Percentiles rank a stretch among this genome's conserved stretches.
Conservation (phyloP, 768 basidiomycete genomes). For the Sarcodon sp. region DNA sequence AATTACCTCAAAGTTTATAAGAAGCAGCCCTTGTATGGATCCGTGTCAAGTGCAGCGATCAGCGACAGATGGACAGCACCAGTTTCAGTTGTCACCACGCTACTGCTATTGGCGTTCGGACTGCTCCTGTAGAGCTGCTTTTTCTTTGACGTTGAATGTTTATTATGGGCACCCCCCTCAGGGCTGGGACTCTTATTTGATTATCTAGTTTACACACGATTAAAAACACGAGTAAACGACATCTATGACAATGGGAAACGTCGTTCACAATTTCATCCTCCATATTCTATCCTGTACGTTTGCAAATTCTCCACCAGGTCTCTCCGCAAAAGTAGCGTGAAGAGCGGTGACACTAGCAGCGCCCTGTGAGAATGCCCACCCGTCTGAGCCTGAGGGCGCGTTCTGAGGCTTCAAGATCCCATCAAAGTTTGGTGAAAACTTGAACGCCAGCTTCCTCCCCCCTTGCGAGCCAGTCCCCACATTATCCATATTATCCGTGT, state of each 20-base stretch:
- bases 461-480: slow-evolving; percentile 8
- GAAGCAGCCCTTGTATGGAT: slow-evolving; percentile 33
- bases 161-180: background rate
- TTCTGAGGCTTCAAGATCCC: slow-evolving; percentile 47
- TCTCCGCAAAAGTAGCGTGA: slow-evolving; percentile 63
- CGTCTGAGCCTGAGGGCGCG: slow-evolving; percentile 72
- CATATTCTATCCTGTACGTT: slow-evolving; percentile 31
- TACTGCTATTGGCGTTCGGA: background rate
- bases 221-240: background rate
- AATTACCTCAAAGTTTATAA: slow-evolving; percentile 68
- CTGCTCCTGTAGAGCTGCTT: background rate
- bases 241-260: background rate
- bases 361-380: slow-evolving; percentile 64
- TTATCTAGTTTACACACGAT: background rate
- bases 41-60: background rate
- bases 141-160: background rate
- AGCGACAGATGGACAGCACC: background rate
- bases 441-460: slow-evolving; percentile 43
- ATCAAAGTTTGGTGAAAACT: slow-evolving; percentile 64
- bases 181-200: background rate
- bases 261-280: slow-evolving; percentile 43
- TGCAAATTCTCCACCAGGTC: slow-evolving; percentile 16
- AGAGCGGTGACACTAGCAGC: slow-evolving; percentile 71
- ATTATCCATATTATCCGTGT: slow-evolving; percentile 4
- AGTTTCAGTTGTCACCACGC: background rate